Evolutionary conservation across 768 basidiomycete genomes (phyloP), one percentile per base, ranked within the genome.

Genomic region (Termitomyces sp.): DNA sequence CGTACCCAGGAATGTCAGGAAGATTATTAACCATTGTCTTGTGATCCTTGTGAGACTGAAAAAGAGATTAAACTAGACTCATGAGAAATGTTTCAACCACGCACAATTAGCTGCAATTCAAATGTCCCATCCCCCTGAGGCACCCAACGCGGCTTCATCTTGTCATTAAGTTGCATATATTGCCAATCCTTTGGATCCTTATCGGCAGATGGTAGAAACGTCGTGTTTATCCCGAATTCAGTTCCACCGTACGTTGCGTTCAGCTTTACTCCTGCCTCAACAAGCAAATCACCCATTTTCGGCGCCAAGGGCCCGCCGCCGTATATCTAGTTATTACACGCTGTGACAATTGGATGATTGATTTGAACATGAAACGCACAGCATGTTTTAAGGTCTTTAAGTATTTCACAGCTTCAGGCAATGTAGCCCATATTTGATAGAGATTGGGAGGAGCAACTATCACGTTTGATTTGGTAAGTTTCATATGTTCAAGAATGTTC

Each of bases 371-470:
- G 38, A 8, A 28, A 57, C 61, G 12, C 52, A 64, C 64, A 3
- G 61, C 57, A 59, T 32, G 58, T 18, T 28, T 54, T 28, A 60
- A 48, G 6, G 51, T 58, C 48, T 65, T 65, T 4, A 65, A 41
- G 44, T 57, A 58, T 4, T 48, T 50, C 16, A 75, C 56, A 16
- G 64, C 61, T 26, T 66, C 57, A 14, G 66, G 55, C 10, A 68
- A 67, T 35, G 69, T 63, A 3, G 68, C 67, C 74, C 78, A 78
- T 16, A 67, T 61, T 36, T 79, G 72, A 5, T 80, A 56, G 14
- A 81, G 66, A 0, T 74, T 50, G 0, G 80, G 79, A 18, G 77
- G 71, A 0, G 66, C 70, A 38, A 75, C 63, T 1, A 81, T 50
- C 2, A 57, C 57, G 13, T 71, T 66, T n/a, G 67, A 70, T 12